Evolutionary conservation across 805 yeast species (phyloP).

Genomic region (Wickerhamomyces pijperi): DNA sequence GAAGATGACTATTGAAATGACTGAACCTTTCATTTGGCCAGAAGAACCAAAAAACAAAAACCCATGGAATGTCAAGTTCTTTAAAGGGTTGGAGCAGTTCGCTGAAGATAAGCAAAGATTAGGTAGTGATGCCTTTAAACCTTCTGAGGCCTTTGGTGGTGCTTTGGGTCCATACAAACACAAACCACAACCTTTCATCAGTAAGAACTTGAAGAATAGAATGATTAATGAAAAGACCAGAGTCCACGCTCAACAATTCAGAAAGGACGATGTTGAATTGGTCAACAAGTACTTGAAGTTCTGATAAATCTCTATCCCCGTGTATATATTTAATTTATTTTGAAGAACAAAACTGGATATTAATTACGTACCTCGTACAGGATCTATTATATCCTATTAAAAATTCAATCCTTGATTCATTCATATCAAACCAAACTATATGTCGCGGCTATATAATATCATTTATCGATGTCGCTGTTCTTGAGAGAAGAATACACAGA

Average conservation of each 20-base stretch:
- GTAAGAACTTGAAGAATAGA: conserved; percentile 33
- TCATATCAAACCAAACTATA: too few relatives aligned
- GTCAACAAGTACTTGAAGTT: conserved; percentile 14
- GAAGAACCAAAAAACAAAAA: conserved; percentile 36
- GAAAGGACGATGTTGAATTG: conserved; percentile 12
- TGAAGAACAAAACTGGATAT: background rate
- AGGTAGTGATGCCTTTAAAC: conserved; percentile 63
- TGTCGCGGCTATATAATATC: too few relatives aligned
- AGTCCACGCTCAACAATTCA: conserved; percentile 10
- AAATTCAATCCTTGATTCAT: too few relatives aligned
- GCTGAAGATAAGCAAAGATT: conserved; percentile 36
- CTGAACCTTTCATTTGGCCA: conserved; percentile 95
- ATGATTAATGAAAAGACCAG: conserved; percentile 31
- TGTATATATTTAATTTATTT: background rate
- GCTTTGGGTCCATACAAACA: conserved; percentile 43
- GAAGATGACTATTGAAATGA: conserved; percentile 95
- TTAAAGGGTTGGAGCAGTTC: conserved; percentile 38
- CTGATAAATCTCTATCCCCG: background rate
- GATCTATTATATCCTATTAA: too few relatives aligned
- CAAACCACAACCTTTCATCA: conserved; percentile 56
- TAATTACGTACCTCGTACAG: too few relatives aligned
- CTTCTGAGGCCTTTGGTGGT: conserved; percentile 69
- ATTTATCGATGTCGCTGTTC: too few relatives aligned
- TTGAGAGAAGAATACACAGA: background rate
- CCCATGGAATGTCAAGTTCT: conserved; percentile 28